Base-by-base conservation (phyloP, 2,329 filamentous ascomycete genomes). In the Elsinoe perseae region DNA sequence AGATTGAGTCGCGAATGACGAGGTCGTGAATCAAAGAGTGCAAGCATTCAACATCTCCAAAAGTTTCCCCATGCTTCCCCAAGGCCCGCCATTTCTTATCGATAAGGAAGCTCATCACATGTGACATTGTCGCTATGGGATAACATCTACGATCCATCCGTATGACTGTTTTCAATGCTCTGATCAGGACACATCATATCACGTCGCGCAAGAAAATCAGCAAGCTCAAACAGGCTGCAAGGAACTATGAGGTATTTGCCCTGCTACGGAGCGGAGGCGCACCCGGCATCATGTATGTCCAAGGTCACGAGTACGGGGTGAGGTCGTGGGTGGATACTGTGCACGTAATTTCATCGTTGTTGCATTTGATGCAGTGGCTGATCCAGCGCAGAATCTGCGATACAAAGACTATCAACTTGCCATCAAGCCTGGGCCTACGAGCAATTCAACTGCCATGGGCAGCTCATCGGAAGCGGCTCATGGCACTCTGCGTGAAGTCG, bases 181-280 rank as follows among this genome's bases (percentile, higher is more conserved):
- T 91, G 44, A 87, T 91, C 59, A 80, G 85, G 54, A 91, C 87
- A 0, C 87, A 91, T 63, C 87, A 91, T 68, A 89, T 91, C 65
- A 90, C 86, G 3, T 89, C 85, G 0, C 83, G 86, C 61, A 89
- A 89, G 67, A 91, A 91, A 66, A 77, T 85, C 43, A 72, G 76
- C 23, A 75, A 76, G 56, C 76, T 91, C 20, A 80, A 76, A 52
- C 85, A 86, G 68, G 82, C 83, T 1, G 82, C 84, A 5, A 75
- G 80, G 28, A 74, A 79, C 46, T 74, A 80, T 61, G 72, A 82
- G 56, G 79, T 84, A 52, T 84, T 80, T 61, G 80, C 85, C 1
- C 72, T 90, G 2, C 73, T 89, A 1, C 80, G 86, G 23, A 83
- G 79, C 60, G 85, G 86, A 9, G 81, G 83, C 1, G 79, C 79